phyloP scores from a whole-genome alignment of 2,329 filamentous ascomycete genomes.

The Hypocreales sp. region DNA sequence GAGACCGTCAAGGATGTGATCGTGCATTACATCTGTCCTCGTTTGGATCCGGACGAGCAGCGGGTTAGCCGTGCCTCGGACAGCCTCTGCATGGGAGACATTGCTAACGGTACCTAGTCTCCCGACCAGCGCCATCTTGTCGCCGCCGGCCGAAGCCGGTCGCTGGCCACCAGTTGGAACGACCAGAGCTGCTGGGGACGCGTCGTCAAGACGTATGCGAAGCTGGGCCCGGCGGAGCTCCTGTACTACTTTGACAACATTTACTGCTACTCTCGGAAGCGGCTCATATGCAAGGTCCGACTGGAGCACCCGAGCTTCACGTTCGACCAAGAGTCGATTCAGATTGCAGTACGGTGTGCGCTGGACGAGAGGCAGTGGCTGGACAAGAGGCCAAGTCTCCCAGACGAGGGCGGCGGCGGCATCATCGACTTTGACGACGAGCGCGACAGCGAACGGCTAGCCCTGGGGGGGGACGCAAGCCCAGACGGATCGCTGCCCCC shows the following conservation, averaged over 20 bases:
- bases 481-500: conserved; percentile 18
- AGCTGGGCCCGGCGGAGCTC: conserved; percentile 33
- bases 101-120: conserved; percentile 7
- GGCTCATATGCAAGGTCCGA: conserved; percentile 26
- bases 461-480: conserved; percentile 19
- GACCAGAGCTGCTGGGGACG: conserved; percentile 21
- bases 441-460: conserved; percentile 15
- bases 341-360: conserved; percentile 20
- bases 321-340: conserved; percentile 28
- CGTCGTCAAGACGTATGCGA: conserved; percentile 29
- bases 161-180: conserved; percentile 17
- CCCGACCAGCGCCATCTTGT: conserved; percentile 8
- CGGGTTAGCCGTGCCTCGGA: conserved; percentile 18
- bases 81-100: background rate
- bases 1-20: conserved; percentile 28
- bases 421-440: conserved; percentile 25
- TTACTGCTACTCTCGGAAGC: conserved; percentile 27
- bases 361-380: conserved; percentile 22
- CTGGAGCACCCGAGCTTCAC: conserved; percentile 25
- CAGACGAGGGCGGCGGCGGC: conserved; percentile 19
- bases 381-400: conserved; percentile 13
- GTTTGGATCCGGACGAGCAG: conserved; percentile 20
- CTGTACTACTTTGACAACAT: conserved; percentile 30
- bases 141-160: conserved; percentile 12
- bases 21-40: conserved; percentile 29